phyloP scores from a whole-genome alignment of 495 filamentous ascomycete genomes.

The Aspergillus saccharolyticus region DNA sequence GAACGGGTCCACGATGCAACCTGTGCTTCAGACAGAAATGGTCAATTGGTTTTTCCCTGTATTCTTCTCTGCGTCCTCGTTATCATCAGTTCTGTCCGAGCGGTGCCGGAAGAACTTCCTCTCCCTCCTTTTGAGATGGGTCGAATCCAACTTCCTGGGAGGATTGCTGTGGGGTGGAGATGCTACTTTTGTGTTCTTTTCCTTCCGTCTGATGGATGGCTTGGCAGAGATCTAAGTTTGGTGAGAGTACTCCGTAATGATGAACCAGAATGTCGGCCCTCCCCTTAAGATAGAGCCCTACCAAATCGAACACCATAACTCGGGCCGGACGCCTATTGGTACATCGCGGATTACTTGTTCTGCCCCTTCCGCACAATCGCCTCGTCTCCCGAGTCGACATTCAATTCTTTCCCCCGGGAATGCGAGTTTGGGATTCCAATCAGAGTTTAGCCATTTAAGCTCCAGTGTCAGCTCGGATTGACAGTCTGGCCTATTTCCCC shows the following conservation, averaged over 20 bases:
- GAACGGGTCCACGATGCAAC: constrained; percentile 5
- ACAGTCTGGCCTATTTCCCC: constrained; percentile 9
- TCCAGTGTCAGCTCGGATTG: constrained; percentile 5
- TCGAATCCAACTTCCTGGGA: not conserved
- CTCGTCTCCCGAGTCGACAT: not conserved
- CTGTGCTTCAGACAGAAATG: not conserved
- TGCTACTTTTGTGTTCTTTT: too few species aligned
- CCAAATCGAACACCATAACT: not conserved
- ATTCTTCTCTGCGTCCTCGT: too few species aligned
- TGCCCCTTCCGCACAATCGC: not conserved
- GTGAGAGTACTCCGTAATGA: not conserved
- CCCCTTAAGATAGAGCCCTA: not conserved
- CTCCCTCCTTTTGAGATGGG: not conserved
- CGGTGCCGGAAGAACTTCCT: not conserved
- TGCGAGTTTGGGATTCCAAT: not conserved
- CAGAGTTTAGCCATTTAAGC: constrained; percentile 3
- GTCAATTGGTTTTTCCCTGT: constrained; percentile 12
- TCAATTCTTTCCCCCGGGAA: not conserved
- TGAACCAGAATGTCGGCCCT: too few species aligned
- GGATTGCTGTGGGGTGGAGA: too few species aligned
- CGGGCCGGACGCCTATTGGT: not conserved
- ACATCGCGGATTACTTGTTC: not conserved
- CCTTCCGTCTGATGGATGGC: too few species aligned
- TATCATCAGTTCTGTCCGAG: constrained; percentile 8
- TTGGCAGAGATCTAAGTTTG: not conserved